Base-by-base conservation (phyloP, 2,329 filamentous ascomycete species). In the Colletotrichum tamarilloi region DNA sequence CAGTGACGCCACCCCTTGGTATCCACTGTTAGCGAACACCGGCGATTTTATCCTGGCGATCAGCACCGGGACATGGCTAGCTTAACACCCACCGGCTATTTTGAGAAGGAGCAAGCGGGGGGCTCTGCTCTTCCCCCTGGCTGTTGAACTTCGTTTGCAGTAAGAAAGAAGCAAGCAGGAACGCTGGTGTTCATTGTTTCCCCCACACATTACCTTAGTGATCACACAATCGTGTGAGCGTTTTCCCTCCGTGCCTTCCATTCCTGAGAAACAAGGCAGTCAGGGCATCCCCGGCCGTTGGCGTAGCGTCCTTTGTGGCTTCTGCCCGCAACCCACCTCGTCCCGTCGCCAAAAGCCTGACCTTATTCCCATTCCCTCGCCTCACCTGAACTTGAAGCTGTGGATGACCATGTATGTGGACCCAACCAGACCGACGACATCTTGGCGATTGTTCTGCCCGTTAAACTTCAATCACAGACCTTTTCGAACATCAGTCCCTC, bases 341-440 rank as follows among this genome's bases (percentile, higher is more conserved):
- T 12, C 32, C 46, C 56, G 49, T 35, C 67, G 26, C 53, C 59
- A 60, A 12, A 11, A 35, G n/a, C 28, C 46, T 32, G 30, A 8
- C 55, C 60, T 56, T 70, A 19, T 53, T 42, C 42, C 42, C 42
- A 49, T 49, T 52, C 11, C 24, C 64, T 35, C 49, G 66, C 30
- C 22, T 65, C 71, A 71, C 71, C 67, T 71, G 67, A 73, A 73
- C 4, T 71, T 62, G 67, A 73, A 73, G 67, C 71, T 66, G 62
- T 64, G 62, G 30, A 64, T 5, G 49, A 38, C 30, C 22, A 35
- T 14, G 26, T 12, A 35, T 14, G 26, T 12, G 26, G n/a, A 22
- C 42, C 42, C 42, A 19, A 53, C 32, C 22, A n/a, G 16, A 19
- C 42, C 42, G 19, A 53, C 24, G 59, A n/a, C 59, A 22, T 49